phyloP scores from a whole-genome alignment of 1,284 basidiomycete species.

The Melanopsichium pennsylvanicum region DNA sequence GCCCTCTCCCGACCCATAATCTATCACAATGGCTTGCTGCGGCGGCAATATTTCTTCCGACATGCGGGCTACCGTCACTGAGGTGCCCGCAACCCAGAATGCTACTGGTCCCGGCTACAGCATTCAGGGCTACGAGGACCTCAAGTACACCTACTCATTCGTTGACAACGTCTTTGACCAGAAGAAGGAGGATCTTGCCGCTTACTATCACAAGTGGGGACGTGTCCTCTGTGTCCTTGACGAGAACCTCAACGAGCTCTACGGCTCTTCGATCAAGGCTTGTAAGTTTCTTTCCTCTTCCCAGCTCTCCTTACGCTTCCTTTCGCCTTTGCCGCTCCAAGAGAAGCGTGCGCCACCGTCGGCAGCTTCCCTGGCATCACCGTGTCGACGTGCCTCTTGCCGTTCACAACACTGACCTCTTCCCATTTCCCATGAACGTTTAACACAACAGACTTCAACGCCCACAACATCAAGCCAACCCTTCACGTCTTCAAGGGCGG shows the following conservation, averaged over 20 bases:
- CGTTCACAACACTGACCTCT: background rate
- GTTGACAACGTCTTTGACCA: slow-evolving; percentile 67
- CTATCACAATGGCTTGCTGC: slow-evolving; percentile 45
- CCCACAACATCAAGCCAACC: slow-evolving; percentile 67
- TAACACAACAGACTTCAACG: slow-evolving; percentile 64
- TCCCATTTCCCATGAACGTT: slow-evolving; percentile 22
- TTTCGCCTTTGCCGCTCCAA: background rate
- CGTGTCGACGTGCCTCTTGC: too few relatives aligned
- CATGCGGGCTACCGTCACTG: slow-evolving; percentile 67
- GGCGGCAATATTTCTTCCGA: slow-evolving; percentile 60
- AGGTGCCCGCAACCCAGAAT: slow-evolving; percentile 52
- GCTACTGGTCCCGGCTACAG: slow-evolving; percentile 54
- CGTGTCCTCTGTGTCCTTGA: slow-evolving; percentile 68
- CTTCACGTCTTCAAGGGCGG: slow-evolving; percentile 69
- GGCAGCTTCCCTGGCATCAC: too few relatives aligned
- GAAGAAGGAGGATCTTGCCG: slow-evolving; percentile 66
- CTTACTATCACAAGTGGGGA: slow-evolving; percentile 68
- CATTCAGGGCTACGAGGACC: slow-evolving; percentile 55
- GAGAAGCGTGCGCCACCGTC: too few relatives aligned
- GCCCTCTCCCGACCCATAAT: background rate
- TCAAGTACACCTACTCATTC: slow-evolving; percentile 66
- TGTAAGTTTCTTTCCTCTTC: slow-evolving; percentile 35
- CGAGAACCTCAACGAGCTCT: slow-evolving; percentile 63
- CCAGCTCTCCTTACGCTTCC: background rate
- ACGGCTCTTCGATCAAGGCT: slow-evolving; percentile 59